Evolutionary conservation across 23 red algal genomes (phyloP).

Genomic region (Gracilaria domingensis): DNA sequence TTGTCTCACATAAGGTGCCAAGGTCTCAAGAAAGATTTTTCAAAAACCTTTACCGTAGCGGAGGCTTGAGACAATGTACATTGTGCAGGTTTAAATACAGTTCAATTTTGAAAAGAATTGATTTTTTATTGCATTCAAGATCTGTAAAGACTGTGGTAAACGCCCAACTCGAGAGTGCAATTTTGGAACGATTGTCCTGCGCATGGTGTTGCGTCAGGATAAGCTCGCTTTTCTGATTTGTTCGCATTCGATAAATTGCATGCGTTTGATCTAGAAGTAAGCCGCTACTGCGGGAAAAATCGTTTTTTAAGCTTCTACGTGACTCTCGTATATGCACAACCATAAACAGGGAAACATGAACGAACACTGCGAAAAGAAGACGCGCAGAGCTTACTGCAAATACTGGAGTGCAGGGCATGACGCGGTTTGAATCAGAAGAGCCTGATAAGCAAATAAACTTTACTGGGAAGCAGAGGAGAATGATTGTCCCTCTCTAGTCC

Average conservation of each 20-base stretch:
- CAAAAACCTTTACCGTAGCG: background rate
- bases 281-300: background rate
- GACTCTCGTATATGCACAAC: background rate
- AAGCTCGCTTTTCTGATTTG: background rate
- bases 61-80: background rate
- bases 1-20: background rate
- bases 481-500: background rate
- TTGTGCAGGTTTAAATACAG: background rate
- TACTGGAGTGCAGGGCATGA: background rate
- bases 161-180: background rate
- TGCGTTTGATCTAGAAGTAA: background rate
- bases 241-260: background rate
- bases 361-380: background rate
- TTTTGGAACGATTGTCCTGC: background rate
- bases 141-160: background rate
- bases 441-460: background rate
- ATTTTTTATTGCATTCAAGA: background rate
- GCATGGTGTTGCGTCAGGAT: background rate
- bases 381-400: background rate
- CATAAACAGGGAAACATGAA: background rate
- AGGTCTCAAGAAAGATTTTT: background rate
- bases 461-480: background rate
- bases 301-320: background rate
- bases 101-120: background rate
- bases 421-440: background rate